Base-by-base conservation (phyloP, 2,329 filamentous ascomycete genomes). In the Bipolaris gigantea region DNA sequence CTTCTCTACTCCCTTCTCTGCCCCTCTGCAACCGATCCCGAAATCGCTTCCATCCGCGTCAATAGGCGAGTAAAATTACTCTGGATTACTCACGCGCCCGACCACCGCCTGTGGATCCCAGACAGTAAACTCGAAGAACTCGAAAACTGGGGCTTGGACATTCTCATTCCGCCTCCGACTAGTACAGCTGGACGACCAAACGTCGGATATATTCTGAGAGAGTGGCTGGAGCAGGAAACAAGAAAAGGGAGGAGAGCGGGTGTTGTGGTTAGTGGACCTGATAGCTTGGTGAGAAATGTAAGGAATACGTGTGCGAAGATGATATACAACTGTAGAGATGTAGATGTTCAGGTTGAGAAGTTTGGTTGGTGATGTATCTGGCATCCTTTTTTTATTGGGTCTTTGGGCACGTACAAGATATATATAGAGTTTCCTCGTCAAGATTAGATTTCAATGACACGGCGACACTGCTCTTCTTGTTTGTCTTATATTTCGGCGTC, bases 321-420 rank as follows among this genome's bases (percentile, higher is more conserved):
- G 53, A 74, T 84, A 9, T 69, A 73, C 48, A 59, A 74, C 7
- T 85, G 85, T 0, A 69, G 67, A 43, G 66, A 81, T 63, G 73
- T 88, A 3, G 70, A 77, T 49, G 75, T 88, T 44, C 75, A 78
- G 25, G 81, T 87, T 23, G 86, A 88, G 81, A 88, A 88, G 65
- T 88, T 87, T 77, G 85, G 85, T 1, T 88, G 85, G 85, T 88
- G 21, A 46, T 18, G 21, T 23, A 25, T 13, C 6, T 16, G 21
- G 13, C 38, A 18, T 38, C n/a, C n/a, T 40, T 4, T 40, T 23
- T 9, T n/a, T 40, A 21, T 25, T 40, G 13, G 13, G 15, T n/a
- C 13, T 25, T 21, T n/a, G 5, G 15, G 8, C 5, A 21, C 7
- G n/a, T 11, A 25, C 19, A 40, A 1, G 21, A 15, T 7, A 15